Evolutionary conservation across 768 basidiomycete species (phyloP).

Genomic region (Ramaria sp.): DNA sequence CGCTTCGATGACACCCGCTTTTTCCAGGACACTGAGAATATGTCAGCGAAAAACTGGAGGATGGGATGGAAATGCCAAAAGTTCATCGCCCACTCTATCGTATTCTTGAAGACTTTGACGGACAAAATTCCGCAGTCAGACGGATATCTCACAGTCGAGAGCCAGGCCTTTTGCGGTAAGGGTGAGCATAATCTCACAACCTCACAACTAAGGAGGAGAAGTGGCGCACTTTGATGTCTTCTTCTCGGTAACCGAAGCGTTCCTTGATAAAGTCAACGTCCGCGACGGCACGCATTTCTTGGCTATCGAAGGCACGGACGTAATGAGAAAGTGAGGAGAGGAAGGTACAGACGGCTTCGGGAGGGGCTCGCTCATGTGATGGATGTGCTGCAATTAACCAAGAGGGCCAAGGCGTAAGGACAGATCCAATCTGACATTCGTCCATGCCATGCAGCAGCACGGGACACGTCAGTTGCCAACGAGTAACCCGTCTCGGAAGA

Average conservation of each 20-base stretch:
- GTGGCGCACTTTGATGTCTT: slow-evolving; percentile 59
- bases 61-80: not conserved
- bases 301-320: slow-evolving; percentile 55
- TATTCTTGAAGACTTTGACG: slow-evolving; percentile 52
- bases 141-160: slow-evolving; percentile 70
- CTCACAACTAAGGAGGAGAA: not conserved
- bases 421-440: slow-evolving; percentile 55
- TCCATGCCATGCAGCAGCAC: not conserved
- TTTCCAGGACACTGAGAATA: slow-evolving; percentile 48
- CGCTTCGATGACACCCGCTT: slow-evolving; percentile 60
- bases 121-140: slow-evolving; percentile 53
- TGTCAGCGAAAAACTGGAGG: slow-evolving; percentile 3
- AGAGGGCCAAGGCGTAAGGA: slow-evolving; percentile 92
- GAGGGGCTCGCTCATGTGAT: slow-evolving; percentile 40
- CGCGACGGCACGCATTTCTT: slow-evolving; percentile 40
- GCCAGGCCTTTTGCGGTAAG: slow-evolving; percentile 52
- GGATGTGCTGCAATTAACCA: slow-evolving; percentile 92
- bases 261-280: slow-evolving; percentile 68
- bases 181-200: not conserved
- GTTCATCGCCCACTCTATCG: slow-evolving; percentile 43
- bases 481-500: slow-evolving; percentile 1
- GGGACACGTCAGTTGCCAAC: not conserved
- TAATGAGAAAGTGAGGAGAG: slow-evolving; percentile 50
- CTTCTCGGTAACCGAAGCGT: slow-evolving; percentile 71
- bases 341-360: slow-evolving; percentile 43